Base-by-base conservation (phyloP, 768 basidiomycete species). In the Pilatotrama ljubarskyi region DNA sequence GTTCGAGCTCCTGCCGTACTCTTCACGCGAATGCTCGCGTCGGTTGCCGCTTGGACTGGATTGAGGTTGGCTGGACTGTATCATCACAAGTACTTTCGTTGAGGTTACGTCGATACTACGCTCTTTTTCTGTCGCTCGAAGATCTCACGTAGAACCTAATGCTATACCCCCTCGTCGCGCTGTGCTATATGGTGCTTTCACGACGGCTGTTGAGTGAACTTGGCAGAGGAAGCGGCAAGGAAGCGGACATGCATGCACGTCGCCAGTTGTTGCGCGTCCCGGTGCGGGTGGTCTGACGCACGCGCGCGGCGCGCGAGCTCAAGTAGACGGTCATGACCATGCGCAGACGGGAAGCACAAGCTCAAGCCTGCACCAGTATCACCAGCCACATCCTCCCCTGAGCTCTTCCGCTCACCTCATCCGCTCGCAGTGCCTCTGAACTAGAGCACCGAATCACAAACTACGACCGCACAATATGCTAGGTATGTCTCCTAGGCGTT, bases 161-260 rank as follows among this genome's bases (percentile, higher is more conserved):
- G 36, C n/a, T 51, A 61, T 61, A 61, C 60, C 61, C 55, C 14
- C 43, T n/a, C 43, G 9, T 26, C 24, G 36, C 35, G 41, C 29
- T 35, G 15, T 48, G 37, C 22, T 56, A 36, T 37, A 56, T 25
- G 54, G 15, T 40, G 36, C 9, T 0, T n/a, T 40, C 38, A 38
- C 46, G 29, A 8, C 15, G 44, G 46, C 24, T 47, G 43, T 17
- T 48, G 29, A 10, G 29, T 32, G 5, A 32, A 32, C 18, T 15
- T 47, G 55, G n/a, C 26, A 15, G 24, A 47, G 20, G 2, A 8
- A 6, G 22, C 2, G 20, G 3, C 24, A 20, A 18, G 25, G 26
- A 49, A 36, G 55, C 55, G 24, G 57, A 57, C 29, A 57, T 53
- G 25, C 61, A 62, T 54, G 54, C 29, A 32, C 29, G 10, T 32